Evolutionary conservation across 345 rosid species (phyloP).

Genomic region (Excoecaria agallocha): DNA sequence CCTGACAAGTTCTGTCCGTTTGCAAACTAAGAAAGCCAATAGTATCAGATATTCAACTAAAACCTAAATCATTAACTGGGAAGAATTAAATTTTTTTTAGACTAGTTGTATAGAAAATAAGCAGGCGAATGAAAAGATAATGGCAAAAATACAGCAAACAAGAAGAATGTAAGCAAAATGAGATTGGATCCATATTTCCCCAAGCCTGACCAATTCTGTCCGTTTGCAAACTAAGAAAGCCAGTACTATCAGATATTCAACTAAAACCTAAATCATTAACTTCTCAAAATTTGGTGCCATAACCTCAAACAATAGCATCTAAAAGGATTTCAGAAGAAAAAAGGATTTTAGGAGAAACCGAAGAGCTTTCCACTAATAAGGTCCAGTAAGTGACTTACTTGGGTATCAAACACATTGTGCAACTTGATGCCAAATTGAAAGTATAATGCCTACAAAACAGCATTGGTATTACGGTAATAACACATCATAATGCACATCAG

Average conservation of each 20-base stretch:
- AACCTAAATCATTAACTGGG: background rate
- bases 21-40: background rate
- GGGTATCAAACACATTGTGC: conserved; percentile 85
- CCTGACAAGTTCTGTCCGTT: background rate
- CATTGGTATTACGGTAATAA: conserved; percentile 4
- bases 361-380: conserved; percentile 12
- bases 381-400: conserved; percentile 43
- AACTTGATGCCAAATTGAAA: conserved; percentile 90
- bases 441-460: conserved; percentile 63
- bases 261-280: background rate
- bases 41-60: background rate
- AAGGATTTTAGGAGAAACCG: no score
- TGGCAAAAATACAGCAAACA: no score
- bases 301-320: background rate
- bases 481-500: conserved; percentile 12
- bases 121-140: background rate
- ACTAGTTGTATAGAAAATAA: background rate
- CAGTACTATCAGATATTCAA: background rate
- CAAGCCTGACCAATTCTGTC: background rate
- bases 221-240: background rate
- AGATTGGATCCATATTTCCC: background rate
- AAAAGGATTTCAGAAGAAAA: background rate
- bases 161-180: background rate
- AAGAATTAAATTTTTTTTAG: no score
- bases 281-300: background rate